phyloP scores from a whole-genome alignment of 176 grass and related monocot genomes.

The sorghum (Sorghum bicolor) region Sorghum_bicolor_NCBIv3 NC_012875.2:3973001-3973500 shows the following conservation, averaged over 20 bases:
- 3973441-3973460: neutral
- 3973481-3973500: neutral
- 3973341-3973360: neutral
- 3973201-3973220: neutral
- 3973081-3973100: too few relatives aligned
- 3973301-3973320: neutral
- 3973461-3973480: neutral
- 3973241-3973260: neutral
- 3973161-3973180: too few relatives aligned
- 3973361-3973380: neutral
- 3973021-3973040: too few relatives aligned
- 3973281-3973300: neutral
- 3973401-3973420: neutral
- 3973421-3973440: neutral
- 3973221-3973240: neutral
- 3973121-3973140: too few relatives aligned
- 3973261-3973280: neutral
- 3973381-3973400: neutral
- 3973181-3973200: neutral
- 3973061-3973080: too few relatives aligned
- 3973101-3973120: too few relatives aligned
- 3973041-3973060: too few relatives aligned
- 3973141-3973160: too few relatives aligned
- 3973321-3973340: too few relatives aligned
- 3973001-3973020: too few relatives aligned